Evolutionary conservation across 805 yeast species (phyloP).

Genomic region (Nakazawaea ambrosiae): DNA sequence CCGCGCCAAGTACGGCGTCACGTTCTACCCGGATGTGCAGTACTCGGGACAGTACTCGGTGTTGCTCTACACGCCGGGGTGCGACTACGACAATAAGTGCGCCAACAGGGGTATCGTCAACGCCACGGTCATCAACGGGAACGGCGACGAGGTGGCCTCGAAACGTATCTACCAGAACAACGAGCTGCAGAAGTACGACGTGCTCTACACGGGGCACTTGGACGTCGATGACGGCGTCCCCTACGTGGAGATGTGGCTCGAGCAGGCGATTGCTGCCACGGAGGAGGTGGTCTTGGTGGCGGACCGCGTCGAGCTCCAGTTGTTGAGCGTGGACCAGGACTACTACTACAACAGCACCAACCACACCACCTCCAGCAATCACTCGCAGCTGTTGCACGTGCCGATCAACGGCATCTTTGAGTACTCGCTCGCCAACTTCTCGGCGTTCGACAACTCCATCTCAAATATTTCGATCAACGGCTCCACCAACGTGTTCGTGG

Average conservation of each 20-base stretch:
- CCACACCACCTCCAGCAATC: constrained; percentile 20
- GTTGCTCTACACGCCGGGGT: constrained; percentile 81
- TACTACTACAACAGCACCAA: constrained; percentile 22
- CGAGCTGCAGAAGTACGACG: constrained; percentile 71
- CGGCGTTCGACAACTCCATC: constrained; percentile 24
- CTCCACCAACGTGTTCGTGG: constrained; percentile 23
- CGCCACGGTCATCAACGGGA: constrained; percentile 53
- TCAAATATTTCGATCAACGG: constrained; percentile 8
- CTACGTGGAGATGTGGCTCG: constrained; percentile 34
- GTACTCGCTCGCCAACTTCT: constrained; percentile 65
- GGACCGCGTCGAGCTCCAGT: constrained; percentile 49
- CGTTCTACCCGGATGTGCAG: constrained; percentile 61
- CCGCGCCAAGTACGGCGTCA: constrained; percentile 30
- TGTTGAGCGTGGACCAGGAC: constrained; percentile 36
- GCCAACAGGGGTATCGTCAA: constrained; percentile 66
- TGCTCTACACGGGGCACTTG: constrained; percentile 63
- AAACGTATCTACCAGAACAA: constrained; percentile 72
- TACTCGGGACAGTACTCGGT: constrained; percentile 72
- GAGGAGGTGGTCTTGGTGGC: constrained; percentile 57
- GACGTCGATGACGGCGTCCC: constrained; percentile 35
- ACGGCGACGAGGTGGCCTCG: constrained; percentile 34
- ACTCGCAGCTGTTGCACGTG: constrained; percentile 16
- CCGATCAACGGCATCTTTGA: constrained; percentile 76
- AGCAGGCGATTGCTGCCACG: constrained; percentile 17
- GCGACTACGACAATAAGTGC: constrained; percentile 64